Base-by-base conservation (phyloP, 2,329 filamentous ascomycete genomes). In the Exophiala viscosa region DNA sequence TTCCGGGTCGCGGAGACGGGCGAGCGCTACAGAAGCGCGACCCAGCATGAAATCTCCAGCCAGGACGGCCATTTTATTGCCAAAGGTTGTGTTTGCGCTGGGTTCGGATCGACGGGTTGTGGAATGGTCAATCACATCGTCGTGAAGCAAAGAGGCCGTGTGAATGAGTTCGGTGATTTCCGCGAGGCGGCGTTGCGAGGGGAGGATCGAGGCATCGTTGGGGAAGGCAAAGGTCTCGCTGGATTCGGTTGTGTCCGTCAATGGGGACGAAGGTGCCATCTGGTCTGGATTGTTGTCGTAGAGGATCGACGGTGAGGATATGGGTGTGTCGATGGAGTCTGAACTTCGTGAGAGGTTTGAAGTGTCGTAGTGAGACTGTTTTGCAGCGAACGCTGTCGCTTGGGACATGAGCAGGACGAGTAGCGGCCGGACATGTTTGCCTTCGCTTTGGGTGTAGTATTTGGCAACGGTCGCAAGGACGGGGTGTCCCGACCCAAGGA, bases 81-180 rank as follows among this genome's bases (percentile, higher is more conserved):
- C 93, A 65, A 97, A 97, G 65, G 91, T 88, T 57, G 93, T 81
- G 69, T 99, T 99, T 31, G 93, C 93, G 1, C 89, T 95, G 6
- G 89, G 87, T 2, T 84, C 83, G 28, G 89, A 88, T 55, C 93
- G 87, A 50, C 93, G 84, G 9, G 90, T 87, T 38, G 88, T 79
- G 1, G 91, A 95, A 69, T 92, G 88, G 68, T 99, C 93, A 66
- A 99, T 96, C 28, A 99, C 93, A 73, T 99, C 93, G 78, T 99
- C 93, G 72, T 99, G 93, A 11, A 99, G 83, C 14, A 99, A 81
- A 1, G 92, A 97, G 0, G 93, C 91, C 0, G 93, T 97, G 71
- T 99, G 93, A 60, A 99, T 97, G 50, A 99, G 80, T 72, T 99
- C 93, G 2, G 92, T 93, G 65, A 99, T 97, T 72, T 99, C 93